These are phyloP conservation scores for Leptodermis oblonga DNA, from an alignment of 257 asterid genomes.

Conservation along the genomic window DNA sequence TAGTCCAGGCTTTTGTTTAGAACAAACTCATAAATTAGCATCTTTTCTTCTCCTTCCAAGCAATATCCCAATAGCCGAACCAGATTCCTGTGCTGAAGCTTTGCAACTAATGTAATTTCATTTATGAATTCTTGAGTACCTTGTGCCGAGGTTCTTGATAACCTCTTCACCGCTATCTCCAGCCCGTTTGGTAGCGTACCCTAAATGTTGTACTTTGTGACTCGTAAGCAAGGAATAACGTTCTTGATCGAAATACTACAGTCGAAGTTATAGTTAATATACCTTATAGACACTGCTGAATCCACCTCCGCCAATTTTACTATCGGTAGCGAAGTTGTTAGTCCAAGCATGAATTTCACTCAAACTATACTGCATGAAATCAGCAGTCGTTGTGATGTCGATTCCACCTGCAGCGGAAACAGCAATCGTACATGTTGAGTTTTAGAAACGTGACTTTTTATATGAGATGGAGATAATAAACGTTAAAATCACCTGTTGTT, in stretches of 20 bases:
- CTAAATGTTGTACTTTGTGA: no score
- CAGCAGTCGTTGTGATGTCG: neutral
- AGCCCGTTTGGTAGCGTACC: slow-evolving; percentile 16
- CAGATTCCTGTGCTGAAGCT: slow-evolving; percentile 26
- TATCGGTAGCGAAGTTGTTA: slow-evolving; percentile 8
- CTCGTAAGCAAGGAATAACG: no score
- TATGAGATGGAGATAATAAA: no score
- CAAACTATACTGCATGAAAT: slow-evolving; percentile 7
- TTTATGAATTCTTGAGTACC: slow-evolving; percentile 26
- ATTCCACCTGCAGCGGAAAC: neutral
- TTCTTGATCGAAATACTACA: no score
- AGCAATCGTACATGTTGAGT: no score
- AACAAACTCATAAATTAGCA: slow-evolving; percentile 30
- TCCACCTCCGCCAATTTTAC: slow-evolving; percentile 23
- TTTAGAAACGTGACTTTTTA: no score
- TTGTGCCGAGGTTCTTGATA: slow-evolving; percentile 17
- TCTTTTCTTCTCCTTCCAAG: slow-evolving; percentile 22
- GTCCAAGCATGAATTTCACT: slow-evolving; percentile 22
- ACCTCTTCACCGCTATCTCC: slow-evolving; percentile 24
- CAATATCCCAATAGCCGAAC: slow-evolving; percentile 28
- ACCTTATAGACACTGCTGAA: slow-evolving; percentile 13
- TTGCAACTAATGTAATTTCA: slow-evolving; percentile 21
- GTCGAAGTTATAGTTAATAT: no score
- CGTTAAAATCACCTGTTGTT: slow-evolving; percentile 9
- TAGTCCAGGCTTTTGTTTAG: slow-evolving; percentile 22